These are phyloP conservation scores for Vigna mungo DNA, from an alignment of 306 rosid species.

Conservation along the genomic window DNA sequence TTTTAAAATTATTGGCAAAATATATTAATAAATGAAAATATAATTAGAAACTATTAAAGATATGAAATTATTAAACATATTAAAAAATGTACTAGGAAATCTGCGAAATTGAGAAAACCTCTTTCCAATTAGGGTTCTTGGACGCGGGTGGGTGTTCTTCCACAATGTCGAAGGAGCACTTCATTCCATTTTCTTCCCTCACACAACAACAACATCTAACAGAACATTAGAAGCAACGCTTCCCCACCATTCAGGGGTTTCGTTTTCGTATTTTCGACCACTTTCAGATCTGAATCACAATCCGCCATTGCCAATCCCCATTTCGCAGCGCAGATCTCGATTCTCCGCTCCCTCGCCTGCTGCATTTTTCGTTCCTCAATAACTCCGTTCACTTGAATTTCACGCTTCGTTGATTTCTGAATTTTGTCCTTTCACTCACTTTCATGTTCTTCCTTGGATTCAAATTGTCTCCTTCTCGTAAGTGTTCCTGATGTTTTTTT, in stretches of 20 bases:
- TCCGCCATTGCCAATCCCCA: constrained; percentile 33
- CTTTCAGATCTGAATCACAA: constrained; percentile 68
- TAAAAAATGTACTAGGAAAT: too few species aligned
- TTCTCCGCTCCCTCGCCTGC: constrained; percentile 34
- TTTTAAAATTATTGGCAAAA: too few species aligned
- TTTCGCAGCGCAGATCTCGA: constrained; percentile 53
- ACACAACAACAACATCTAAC: not conserved
- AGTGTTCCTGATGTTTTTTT: constrained; percentile 46
- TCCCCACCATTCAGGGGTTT: constrained; percentile 46
- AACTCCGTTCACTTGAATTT: constrained; percentile 35
- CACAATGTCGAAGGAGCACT: too few species aligned
- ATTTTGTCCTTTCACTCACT: constrained; percentile 45
- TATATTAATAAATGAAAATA: too few species aligned
- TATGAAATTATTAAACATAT: too few species aligned
- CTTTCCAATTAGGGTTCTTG: too few species aligned
- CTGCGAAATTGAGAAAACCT: too few species aligned
- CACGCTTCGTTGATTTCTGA: constrained; percentile 52
- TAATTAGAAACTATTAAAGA: too few species aligned
- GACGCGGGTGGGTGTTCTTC: too few species aligned
- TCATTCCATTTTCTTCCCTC: constrained; percentile 43
- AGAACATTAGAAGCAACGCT: constrained; percentile 33
- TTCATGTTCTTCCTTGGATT: constrained; percentile 70
- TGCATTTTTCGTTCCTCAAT: constrained; percentile 33
- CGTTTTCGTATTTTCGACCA: constrained; percentile 23
- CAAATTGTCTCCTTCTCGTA: constrained; percentile 67